Evolutionary conservation across 1,284 basidiomycete genomes (phyloP), one percentile per base, ranked within the genome.

Genomic region (Trichosporon asahii): DNA sequence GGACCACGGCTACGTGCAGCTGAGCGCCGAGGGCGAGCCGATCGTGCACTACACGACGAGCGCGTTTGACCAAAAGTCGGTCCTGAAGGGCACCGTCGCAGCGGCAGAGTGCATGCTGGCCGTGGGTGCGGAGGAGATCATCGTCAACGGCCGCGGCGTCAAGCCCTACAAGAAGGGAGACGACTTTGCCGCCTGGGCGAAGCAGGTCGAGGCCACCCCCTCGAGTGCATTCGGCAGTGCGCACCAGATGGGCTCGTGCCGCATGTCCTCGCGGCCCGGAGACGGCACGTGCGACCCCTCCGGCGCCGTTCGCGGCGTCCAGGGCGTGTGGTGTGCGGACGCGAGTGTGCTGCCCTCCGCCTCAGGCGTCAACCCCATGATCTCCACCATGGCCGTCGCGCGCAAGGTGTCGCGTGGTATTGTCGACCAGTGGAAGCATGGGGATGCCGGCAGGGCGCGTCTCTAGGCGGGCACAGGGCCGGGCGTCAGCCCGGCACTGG

Each of bases 331-430:
- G 76, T 78, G 85, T 27, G 85, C 85, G 7, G 85, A 86, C 66
- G 85, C 84, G 27, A 80, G 78, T 40, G 76, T 80, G 46, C 78
- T 85, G 69, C 83, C 83, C 9, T 82, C 81, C 63, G 80, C 83
- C 3, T 79, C 79, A 2, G 85, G 84, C 33, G 85, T 86, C 68
- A 86, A 86, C 73, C 85, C 85, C 0, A 85, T 85, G 84, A 78
- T 86, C 65, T 84, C 85, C 7, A 77, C 74, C 25, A 77, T 79
- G 78, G 72, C 76, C 12, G 69, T 75, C 21, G 72, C 71, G 31
- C 65, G 70, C 63, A 72, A 70, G 70, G 69, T 76, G 2, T 69
- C 67, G 21, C 65, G 71, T 14, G 68, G 68, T 11, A 40, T 71
- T 25, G 65, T 70, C 7, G 66, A 61, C 29, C 57, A 61, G 57